Evolutionary conservation across 202 grass and related monocot species (phyloP), one percentile per base, ranked within the genome.

Genomic region (Musa balbisiana): DNA sequence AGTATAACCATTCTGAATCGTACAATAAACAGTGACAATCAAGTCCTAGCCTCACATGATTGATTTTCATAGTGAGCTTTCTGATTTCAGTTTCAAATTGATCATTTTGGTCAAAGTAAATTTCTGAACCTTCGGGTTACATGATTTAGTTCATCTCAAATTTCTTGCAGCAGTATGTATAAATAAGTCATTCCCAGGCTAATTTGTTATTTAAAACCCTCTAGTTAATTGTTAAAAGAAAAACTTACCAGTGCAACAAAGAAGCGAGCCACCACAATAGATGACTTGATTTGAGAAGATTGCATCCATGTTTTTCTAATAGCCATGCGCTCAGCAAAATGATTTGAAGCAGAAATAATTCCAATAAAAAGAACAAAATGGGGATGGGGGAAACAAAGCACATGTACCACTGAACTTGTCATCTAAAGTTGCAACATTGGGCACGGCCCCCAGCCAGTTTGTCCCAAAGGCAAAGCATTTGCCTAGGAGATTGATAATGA

Each of bases 291-390:
- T 72, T 93, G 81, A 81, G 87, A 83, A 78, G 12, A 85, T 67
- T 97, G 94, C 90, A 97, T 89, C 94, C 94, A 97, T n/a, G 90
- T 97, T 85, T 97, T 97, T 73, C 94, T 91, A 75, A 93, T 85
- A 73, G 94, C 87, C 94, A 97, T 97, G 76, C 94, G 85, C 70
- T 97, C 94, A 55, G 90, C 94, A 43, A 97, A 97, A 79, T 97
- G 94, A 84, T 97, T 97, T 0, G 90, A 91, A 58, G 90, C 84
- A 67, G 90, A 97, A 15, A 97, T 81, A 83, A 97, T 86, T 67
- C 94, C 94, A 67, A 97, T 84, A 74, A 97, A 97, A 82, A 97
- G 85, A 79, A 63, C n/a, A 24, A 63, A 63, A 63, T n/a, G 21
- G 62, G 21, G 11, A 0, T 11, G 62, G 21, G 23, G n/a, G 22